These are phyloP conservation scores for Henckelia pumila DNA, from an alignment of 257 asterid genomes.

Conservation along the genomic window DNA sequence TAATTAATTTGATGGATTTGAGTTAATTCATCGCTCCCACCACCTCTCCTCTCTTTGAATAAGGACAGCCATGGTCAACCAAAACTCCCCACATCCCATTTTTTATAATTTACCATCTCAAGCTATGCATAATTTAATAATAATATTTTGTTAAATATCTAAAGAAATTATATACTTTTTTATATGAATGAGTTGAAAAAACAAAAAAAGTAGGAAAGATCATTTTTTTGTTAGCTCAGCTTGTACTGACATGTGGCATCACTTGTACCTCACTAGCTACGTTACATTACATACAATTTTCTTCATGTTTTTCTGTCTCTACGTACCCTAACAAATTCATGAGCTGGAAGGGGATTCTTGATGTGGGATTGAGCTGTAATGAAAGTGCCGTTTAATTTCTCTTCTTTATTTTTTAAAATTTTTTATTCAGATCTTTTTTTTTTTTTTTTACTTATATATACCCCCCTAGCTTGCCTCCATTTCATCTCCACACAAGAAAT, in stretches of 20 bases:
- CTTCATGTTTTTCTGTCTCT: not conserved
- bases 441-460: conserved; percentile 37
- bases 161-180: no score
- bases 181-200: not conserved
- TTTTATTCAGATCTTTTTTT: no score
- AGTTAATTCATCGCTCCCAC: no score
- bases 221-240: not conserved
- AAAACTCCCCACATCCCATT: not conserved
- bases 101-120: not conserved
- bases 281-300: no score
- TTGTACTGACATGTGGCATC: not conserved
- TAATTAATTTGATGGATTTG: no score
- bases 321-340: conserved; percentile 26
- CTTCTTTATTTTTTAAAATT: not conserved
- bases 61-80: not conserved
- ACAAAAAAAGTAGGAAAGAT: not conserved
- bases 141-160: no score
- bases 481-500: conserved; percentile 21
- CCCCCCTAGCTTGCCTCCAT: conserved; percentile 18
- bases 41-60: not conserved
- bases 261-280: not conserved
- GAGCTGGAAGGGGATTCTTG: conserved; percentile 75
- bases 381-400: not conserved
- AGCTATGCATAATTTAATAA: not conserved
- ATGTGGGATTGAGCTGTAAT: conserved; percentile 60